phyloP scores from a whole-genome alignment of 345 rosid species.

The Gossypium thurberi region DNA sequence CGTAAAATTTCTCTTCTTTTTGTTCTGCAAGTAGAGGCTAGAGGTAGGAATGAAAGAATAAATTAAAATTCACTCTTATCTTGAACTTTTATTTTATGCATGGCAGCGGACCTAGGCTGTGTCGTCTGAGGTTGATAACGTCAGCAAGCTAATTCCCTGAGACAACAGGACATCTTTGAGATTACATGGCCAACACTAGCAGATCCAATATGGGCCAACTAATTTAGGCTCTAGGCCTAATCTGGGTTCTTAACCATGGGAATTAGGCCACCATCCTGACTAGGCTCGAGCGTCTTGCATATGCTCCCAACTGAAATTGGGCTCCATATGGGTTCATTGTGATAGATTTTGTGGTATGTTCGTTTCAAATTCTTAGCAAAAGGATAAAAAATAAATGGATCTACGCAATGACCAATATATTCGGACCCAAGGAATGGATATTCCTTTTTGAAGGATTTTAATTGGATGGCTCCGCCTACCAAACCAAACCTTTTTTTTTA shows the following conservation, averaged over 20 bases:
- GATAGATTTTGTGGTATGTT: too few relatives aligned
- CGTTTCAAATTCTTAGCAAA: background rate
- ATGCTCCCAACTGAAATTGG: too few relatives aligned
- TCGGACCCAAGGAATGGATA: background rate
- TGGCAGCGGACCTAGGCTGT: too few relatives aligned
- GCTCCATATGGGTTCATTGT: background rate
- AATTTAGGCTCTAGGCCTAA: background rate
- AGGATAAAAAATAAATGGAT: too few relatives aligned
- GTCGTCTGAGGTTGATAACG: too few relatives aligned
- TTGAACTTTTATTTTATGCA: too few relatives aligned
- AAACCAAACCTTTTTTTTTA: background rate
- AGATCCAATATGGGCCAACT: background rate
- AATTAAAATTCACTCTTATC: too few relatives aligned
- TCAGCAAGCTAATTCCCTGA: too few relatives aligned
- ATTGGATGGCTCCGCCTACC: background rate
- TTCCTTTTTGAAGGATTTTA: background rate
- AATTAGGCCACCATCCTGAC: background rate
- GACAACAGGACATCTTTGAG: too few relatives aligned
- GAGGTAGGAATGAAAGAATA: too few relatives aligned
- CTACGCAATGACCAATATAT: background rate
- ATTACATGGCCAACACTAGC: background rate
- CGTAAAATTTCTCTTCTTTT: too few relatives aligned
- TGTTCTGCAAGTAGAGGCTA: too few relatives aligned
- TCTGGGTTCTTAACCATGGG: background rate
- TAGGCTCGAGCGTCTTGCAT: background rate